Percentiles rank a stretch among this genome's conserved stretches.
These are phyloP conservation scores for Russula griseocarnosa DNA, from an alignment of 768 basidiomycete genomes.

Conservation along the genomic window DNA sequence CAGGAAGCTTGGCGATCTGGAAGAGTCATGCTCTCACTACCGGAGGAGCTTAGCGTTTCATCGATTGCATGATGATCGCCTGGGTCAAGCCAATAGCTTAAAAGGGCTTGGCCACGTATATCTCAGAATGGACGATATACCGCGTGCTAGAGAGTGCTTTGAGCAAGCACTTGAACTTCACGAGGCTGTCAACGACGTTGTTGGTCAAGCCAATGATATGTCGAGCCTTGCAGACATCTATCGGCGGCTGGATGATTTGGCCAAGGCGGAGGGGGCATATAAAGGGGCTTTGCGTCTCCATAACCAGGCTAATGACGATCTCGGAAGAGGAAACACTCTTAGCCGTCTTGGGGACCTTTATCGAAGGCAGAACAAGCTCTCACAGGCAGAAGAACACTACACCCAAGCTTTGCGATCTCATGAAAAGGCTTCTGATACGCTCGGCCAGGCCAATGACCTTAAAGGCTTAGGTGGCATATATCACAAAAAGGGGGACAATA, in stretches of 20 bases:
- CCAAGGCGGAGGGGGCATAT: constrained; percentile 12
- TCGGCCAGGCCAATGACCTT: constrained; percentile 26
- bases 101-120: constrained; percentile 20
- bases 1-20: constrained; percentile 15
- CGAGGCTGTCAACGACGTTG: constrained; percentile 14
- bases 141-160: constrained; percentile 9
- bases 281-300: constrained; percentile 14
- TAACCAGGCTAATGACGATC: constrained; percentile 12
- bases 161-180: constrained; percentile 13
- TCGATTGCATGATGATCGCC: background rate
- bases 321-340: constrained; percentile 21
- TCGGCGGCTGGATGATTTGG: constrained; percentile 10
- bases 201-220: constrained; percentile 23
- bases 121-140: constrained; percentile 15
- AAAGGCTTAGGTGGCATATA: constrained; percentile 24
- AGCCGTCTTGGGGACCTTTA: constrained; percentile 22
- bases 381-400: constrained; percentile 14
- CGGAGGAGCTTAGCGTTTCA: constrained; percentile 2
- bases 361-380: constrained; percentile 17
- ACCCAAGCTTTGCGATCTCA: constrained; percentile 7
- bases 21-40: constrained; percentile 9
- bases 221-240: constrained; percentile 19
- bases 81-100: constrained; percentile 23
- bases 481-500: background rate
- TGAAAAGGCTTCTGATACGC: constrained; percentile 15